Conservation (phyloP, 805 yeast genomes). For the Sugiyamaella boreocaroliniensis region DNA sequence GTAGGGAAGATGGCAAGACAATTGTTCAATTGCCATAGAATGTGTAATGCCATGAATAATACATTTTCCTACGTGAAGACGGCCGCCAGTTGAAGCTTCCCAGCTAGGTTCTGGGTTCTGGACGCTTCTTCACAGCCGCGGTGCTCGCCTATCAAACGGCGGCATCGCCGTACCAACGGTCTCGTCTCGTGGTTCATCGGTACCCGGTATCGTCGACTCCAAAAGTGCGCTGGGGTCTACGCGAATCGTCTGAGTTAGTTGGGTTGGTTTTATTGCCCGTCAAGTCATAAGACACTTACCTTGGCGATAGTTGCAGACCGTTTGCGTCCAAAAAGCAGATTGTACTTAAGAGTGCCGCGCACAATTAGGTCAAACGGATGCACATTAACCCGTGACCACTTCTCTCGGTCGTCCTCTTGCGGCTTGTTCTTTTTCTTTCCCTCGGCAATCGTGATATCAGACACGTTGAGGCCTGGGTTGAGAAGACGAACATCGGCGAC, state of each 20-base stretch:
- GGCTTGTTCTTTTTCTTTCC: constrained; percentile 1
- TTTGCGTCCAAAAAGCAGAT: constrained; percentile 49
- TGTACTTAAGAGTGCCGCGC: constrained; percentile 74
- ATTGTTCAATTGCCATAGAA: too few relatives aligned
- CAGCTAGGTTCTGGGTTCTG: too few relatives aligned
- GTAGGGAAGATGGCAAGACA: too few relatives aligned
- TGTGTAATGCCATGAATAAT: too few relatives aligned
- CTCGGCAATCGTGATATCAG: constrained; percentile 12
- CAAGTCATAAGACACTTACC: neutral
- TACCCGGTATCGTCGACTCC: neutral
- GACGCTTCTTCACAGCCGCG: too few relatives aligned
- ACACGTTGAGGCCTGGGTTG: constrained; percentile 56
- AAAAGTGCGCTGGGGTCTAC: constrained; percentile 16
- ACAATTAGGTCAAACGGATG: constrained; percentile 82
- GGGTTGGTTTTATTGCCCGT: neutral
- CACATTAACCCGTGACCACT: constrained; percentile 69
- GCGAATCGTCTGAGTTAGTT: constrained; percentile 10
- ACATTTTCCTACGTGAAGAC: too few relatives aligned
- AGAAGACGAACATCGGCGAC: constrained; percentile 63
- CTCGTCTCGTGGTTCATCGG: too few relatives aligned
- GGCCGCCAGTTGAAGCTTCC: too few relatives aligned
- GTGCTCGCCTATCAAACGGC: too few relatives aligned
- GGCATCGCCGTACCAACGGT: too few relatives aligned
- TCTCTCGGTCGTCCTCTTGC: constrained; percentile 31
- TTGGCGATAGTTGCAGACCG: constrained; percentile 22